phyloP scores from a whole-genome alignment of 441 rosid genomes.

The Pelargonium cotyledonis region DNA sequence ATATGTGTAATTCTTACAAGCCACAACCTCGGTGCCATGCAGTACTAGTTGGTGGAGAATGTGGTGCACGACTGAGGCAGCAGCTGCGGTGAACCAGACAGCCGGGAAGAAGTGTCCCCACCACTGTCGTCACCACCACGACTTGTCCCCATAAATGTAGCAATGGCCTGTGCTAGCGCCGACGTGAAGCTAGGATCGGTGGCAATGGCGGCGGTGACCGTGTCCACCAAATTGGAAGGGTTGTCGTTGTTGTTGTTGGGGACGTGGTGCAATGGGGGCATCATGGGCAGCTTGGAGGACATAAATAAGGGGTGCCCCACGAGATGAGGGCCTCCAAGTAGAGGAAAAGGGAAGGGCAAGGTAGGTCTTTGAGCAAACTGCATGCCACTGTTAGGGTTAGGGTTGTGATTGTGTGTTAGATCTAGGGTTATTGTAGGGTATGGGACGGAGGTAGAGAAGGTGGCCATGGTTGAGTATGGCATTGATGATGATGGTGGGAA shows the following conservation, averaged over 20 bases:
- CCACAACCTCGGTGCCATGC: too few species aligned
- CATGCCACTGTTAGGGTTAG: conserved; percentile 27
- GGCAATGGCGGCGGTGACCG: conserved; percentile 32
- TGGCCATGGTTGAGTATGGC: conserved; percentile 57
- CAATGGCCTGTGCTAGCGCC: conserved; percentile 38
- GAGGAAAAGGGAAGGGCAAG: conserved; percentile 39
- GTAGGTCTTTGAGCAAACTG: conserved; percentile 32
- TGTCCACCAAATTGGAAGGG: conserved; percentile 20
- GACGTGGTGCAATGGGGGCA: conserved; percentile 25
- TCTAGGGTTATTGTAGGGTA: conserved; percentile 69
- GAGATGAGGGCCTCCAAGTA: conserved; percentile 27
- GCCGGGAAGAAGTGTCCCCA: not conserved
- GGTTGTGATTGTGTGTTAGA: conserved; percentile 42
- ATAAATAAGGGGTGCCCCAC: conserved; percentile 45
- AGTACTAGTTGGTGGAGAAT: not conserved
- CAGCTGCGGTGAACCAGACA: not conserved
- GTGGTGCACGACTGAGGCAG: conserved; percentile 3
- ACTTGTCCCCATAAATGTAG: not conserved
- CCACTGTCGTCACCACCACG: not conserved
- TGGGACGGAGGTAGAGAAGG: conserved; percentile 70
- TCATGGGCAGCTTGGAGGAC: conserved; percentile 63
- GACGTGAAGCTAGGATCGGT: conserved; percentile 38
- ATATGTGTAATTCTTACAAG: not conserved
- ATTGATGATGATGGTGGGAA: conserved; percentile 40
- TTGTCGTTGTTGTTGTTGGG: not conserved